Conservation (phyloP, 495 filamentous ascomycete genomes). For the Annulohypoxylon stygium region DNA sequence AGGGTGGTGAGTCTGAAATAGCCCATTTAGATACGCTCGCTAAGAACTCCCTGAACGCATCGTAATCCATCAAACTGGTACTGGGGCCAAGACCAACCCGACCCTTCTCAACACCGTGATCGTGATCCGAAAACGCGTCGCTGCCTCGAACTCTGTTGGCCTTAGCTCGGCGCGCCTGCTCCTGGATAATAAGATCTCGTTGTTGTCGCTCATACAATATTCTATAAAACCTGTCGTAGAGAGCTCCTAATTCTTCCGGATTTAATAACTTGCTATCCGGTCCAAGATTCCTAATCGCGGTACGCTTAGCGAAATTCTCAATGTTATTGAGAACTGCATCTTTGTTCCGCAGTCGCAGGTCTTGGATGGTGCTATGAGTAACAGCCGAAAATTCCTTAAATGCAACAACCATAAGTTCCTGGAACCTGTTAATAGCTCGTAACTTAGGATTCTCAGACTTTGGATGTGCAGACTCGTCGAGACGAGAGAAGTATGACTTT, state of each 20-base stretch:
- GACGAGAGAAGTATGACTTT: constrained; percentile 91
- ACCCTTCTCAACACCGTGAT: constrained; percentile 73
- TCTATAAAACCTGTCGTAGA: constrained; percentile 94
- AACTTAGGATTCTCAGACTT: constrained; percentile 94
- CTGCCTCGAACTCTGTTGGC: constrained; percentile 67
- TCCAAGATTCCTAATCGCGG: constrained; percentile 93
- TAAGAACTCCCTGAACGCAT: constrained; percentile 93
- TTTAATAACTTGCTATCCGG: constrained; percentile 92
- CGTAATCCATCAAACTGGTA: constrained; percentile 92
- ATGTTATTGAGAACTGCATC: constrained; percentile 90
- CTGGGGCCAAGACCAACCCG: constrained; percentile 91
- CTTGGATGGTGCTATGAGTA: constrained; percentile 90
- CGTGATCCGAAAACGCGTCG: constrained; percentile 57
- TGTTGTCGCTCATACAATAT: constrained; percentile 92
- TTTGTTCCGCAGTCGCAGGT: constrained; percentile 91
- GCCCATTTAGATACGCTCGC: constrained; percentile 92
- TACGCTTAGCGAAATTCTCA: constrained; percentile 96
- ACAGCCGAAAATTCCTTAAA: constrained; percentile 98
- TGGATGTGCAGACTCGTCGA: constrained; percentile 96
- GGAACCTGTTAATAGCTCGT: constrained; percentile 92
- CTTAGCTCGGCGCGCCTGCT: constrained; percentile 74
- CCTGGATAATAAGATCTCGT: constrained; percentile 79
- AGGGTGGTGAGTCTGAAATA: constrained; percentile 76
- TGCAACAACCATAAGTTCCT: constrained; percentile 98
- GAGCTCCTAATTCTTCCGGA: constrained; percentile 83